Evolutionary conservation across 2,329 filamentous ascomycete species (phyloP).

Genomic region (Hymenoscyphus salicellus): DNA sequence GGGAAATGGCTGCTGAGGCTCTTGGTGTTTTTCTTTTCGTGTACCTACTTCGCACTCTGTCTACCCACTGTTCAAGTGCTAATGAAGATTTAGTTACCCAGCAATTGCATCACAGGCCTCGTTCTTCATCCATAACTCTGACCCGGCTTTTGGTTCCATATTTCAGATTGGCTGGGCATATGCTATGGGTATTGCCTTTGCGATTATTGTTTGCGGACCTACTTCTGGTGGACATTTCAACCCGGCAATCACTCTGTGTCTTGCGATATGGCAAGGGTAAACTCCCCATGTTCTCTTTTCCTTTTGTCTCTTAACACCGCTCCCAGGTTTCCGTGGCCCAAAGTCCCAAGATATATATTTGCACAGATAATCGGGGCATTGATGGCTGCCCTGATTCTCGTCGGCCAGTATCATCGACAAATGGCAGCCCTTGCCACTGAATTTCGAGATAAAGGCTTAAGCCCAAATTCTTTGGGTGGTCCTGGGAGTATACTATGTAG

Average conservation of each 20-base stretch:
- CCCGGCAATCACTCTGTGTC: conserved; percentile 47
- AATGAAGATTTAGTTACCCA: conserved; percentile 36
- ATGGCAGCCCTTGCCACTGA: conserved; percentile 42
- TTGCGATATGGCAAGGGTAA: conserved; percentile 50
- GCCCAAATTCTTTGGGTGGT: conserved; percentile 45
- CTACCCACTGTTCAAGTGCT: neutral
- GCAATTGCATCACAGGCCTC: conserved; percentile 52
- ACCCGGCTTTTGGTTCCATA: conserved; percentile 47
- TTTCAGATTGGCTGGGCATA: conserved; percentile 56
- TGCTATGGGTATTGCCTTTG: conserved; percentile 56
- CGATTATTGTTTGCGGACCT: conserved; percentile 54
- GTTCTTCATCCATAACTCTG: conserved; percentile 47
- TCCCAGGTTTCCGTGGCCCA: conserved; percentile 52
- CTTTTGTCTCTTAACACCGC: neutral
- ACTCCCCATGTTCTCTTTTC: neutral
- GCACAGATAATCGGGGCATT: conserved; percentile 56
- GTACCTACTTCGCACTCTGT: conserved; percentile 24
- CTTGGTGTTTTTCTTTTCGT: conserved; percentile 57
- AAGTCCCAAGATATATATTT: conserved; percentile 56
- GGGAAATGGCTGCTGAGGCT: conserved; percentile 55
- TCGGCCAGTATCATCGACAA: conserved; percentile 56
- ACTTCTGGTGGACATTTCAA: conserved; percentile 56
- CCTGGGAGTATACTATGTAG: conserved; percentile 55
- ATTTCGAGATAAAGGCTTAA: conserved; percentile 32
- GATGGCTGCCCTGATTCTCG: conserved; percentile 51